Conservation (phyloP, 2,329 filamentous ascomycete species). For the Colletotrichum sp. region DNA sequence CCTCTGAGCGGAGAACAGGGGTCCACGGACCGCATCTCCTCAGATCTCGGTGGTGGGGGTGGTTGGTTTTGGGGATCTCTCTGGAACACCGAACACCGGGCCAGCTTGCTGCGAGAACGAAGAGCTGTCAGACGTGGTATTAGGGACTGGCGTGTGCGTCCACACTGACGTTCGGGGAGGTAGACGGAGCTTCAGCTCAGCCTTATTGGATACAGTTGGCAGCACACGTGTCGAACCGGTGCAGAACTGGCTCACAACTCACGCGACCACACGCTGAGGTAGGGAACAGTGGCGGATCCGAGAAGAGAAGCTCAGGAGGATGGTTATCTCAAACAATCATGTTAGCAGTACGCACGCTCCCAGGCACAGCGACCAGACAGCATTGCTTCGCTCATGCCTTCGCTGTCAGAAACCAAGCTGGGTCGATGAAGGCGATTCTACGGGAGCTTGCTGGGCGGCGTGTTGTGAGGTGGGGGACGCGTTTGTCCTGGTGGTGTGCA, state of each 20-base stretch:
- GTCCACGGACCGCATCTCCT: constrained; percentile 3
- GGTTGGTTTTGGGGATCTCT: not conserved
- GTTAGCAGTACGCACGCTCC: not conserved
- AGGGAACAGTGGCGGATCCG: not conserved
- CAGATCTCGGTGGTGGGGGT: constrained; percentile 4
- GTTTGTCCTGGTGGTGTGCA: not conserved
- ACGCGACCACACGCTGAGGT: not conserved
- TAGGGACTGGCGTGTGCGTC: not conserved
- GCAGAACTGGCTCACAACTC: not conserved
- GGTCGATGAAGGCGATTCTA: not conserved
- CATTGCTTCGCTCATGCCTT: not conserved
- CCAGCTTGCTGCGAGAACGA: not conserved
- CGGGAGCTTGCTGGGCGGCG: not conserved
- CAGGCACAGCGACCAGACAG: not conserved
- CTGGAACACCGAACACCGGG: not conserved
- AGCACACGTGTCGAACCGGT: not conserved
- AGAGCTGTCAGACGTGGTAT: not conserved
- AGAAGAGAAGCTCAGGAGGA: not conserved
- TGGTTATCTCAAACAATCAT: not conserved
- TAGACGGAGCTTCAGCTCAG: not conserved
- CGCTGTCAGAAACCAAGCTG: not conserved
- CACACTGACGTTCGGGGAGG: not conserved
- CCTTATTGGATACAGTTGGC: not conserved
- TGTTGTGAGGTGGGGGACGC: not conserved
- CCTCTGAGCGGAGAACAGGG: constrained; percentile 4